Base-by-base conservation (phyloP, 2,329 filamentous ascomycete genomes). In the Lachnum nothofagi region DNA sequence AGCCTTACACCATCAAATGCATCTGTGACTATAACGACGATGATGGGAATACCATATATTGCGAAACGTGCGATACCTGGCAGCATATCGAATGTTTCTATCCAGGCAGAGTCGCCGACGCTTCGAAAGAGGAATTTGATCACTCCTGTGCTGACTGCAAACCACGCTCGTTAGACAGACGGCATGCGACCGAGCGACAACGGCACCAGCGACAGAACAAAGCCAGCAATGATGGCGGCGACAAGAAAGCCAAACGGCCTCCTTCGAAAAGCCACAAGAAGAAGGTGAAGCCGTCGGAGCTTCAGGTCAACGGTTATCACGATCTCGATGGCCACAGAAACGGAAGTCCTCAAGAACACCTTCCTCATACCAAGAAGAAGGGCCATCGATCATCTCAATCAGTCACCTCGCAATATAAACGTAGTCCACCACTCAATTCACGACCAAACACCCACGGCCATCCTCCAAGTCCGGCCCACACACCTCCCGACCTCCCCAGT, bases 51-150 rank as follows among this genome's bases (percentile, higher is more conserved):
- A 98, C 93, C 52, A 94, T 98, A 54, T 89, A 91, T 70, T 98
- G 93, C 76, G 93, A 97, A 67, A 81, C 78, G 51, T 98, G 93
- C 76, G 88, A 95, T 67, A 93, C 90, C 42, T 98, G 93, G 93
- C 93, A 98, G 71, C 93, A 98, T 70, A 95, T 95, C 62, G 85
- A 90, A 66, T 98, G 93, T 71, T 97, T 95, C 71, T 97, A 97
- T 67, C 80, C 80, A 19, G 68, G 80, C 56, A 87, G 88, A 60
- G 79, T 81, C 65, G 78, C 83, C 67, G 76, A 87, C 75, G 77
- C 86, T 71, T 70, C 91, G 67, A 69, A 85, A 74, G 76, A 80
- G 51, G 77, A 82, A 61, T 86, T 85, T 62, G 76, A 87, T 48
- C 91, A 98, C 72, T 88, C 85, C 48, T 98, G 93, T 72, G 82